Conservation (phyloP, 176 grass and related monocot species). For the Zoysia japonica region DNA sequence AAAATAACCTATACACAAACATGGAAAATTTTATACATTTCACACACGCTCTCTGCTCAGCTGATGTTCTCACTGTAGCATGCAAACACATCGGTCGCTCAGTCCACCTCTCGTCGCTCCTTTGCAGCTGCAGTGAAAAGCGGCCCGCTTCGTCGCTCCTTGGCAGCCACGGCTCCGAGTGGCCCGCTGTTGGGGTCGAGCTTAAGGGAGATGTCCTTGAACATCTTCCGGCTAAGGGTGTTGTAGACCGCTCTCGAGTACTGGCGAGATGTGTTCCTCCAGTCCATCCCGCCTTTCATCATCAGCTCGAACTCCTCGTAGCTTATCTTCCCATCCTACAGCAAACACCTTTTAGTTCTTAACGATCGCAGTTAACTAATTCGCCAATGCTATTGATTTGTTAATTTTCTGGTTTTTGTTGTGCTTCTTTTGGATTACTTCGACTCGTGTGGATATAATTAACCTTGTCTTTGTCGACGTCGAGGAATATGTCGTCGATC, state of each 20-base stretch:
- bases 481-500: slow-evolving; percentile 71
- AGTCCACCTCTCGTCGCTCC: slow-evolving; percentile 23
- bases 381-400: not conserved
- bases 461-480: slow-evolving; percentile 83
- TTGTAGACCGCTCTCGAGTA: slow-evolving; percentile 65
- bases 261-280: slow-evolving; percentile 75
- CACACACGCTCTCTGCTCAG: slow-evolving; percentile 2
- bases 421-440: not conserved
- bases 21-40: slow-evolving; percentile 39
- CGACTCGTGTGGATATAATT: not conserved
- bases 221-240: slow-evolving; percentile 74
- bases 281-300: slow-evolving; percentile 90
- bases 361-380: not conserved
- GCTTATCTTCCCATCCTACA: slow-evolving; percentile 88
- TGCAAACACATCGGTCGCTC: slow-evolving; percentile 21
- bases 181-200: not conserved
- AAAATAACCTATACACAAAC: slow-evolving; percentile 42
- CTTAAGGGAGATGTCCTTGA: slow-evolving; percentile 58
- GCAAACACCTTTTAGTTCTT: not conserved
- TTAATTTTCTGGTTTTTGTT: not conserved
- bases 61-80: not conserved
- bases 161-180: slow-evolving; percentile 2
- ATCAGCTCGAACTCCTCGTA: slow-evolving; percentile 85
- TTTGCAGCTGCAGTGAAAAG: not conserved
- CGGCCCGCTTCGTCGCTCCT: slow-evolving; percentile 14